Percentiles rank a stretch among this genome's conserved stretches.
These are phyloP conservation scores for Aspergillus neotritici DNA, from an alignment of 2,329 filamentous ascomycete genomes.

Conservation along the genomic window DNA sequence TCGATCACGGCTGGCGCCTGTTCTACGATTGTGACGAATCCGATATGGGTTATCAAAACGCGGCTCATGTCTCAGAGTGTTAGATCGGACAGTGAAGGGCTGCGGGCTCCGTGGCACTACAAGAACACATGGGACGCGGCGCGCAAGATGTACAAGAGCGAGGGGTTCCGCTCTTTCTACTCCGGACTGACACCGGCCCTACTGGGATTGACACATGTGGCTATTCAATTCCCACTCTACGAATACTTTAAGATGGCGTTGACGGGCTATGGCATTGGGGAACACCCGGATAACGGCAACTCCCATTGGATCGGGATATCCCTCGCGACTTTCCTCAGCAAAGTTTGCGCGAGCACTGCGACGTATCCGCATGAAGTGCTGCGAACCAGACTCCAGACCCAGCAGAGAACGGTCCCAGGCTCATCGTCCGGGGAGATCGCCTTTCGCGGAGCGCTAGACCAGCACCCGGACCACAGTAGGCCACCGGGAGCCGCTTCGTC, in stretches of 20 bases:
- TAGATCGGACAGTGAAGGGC: slow-evolving; percentile 48
- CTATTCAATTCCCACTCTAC: slow-evolving; percentile 94
- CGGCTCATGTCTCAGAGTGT: slow-evolving; percentile 87
- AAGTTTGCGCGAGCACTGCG: slow-evolving; percentile 86
- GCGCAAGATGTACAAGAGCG: slow-evolving; percentile 88
- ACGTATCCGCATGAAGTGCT: slow-evolving; percentile 98
- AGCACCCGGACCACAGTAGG: slow-evolving; percentile 42
- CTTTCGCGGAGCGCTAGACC: slow-evolving; percentile 38
- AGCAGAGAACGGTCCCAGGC: slow-evolving; percentile 60
- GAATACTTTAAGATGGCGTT: slow-evolving; percentile 88
- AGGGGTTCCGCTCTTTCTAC: slow-evolving; percentile 88
- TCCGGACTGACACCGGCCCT: slow-evolving; percentile 89
- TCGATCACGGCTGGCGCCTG: slow-evolving; percentile 86
- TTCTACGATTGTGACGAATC: slow-evolving; percentile 91
- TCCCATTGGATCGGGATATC: slow-evolving; percentile 79
- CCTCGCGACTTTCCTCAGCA: slow-evolving; percentile 84
- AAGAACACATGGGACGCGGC: slow-evolving; percentile 83
- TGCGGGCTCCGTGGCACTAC: slow-evolving; percentile 71
- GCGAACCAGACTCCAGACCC: slow-evolving; percentile 86
- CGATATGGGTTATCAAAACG: slow-evolving; percentile 99
- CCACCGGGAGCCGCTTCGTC: slow-evolving; percentile 44
- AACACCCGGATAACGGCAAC: slow-evolving; percentile 54
- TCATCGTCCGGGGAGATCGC: slow-evolving; percentile 48
- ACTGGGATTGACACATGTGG: slow-evolving; percentile 87
- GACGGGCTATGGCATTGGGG: slow-evolving; percentile 83